phyloP scores from a whole-genome alignment of 441 rosid genomes.

The Bruguiera hainesii region DNA sequence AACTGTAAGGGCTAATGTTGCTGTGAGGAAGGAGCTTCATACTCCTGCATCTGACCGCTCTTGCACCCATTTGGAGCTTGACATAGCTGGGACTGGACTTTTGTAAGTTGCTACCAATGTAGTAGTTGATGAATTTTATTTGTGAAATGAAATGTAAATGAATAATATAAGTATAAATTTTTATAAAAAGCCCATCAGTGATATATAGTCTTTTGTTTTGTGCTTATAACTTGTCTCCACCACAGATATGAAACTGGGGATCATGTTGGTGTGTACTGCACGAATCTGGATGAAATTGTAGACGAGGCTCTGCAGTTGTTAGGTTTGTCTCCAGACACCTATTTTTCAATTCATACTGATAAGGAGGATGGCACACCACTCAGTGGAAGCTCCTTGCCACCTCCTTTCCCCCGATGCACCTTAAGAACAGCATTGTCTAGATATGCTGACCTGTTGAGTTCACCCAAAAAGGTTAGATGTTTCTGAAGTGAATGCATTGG shows the following conservation, averaged over 20 bases:
- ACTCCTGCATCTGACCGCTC: conserved; percentile 91
- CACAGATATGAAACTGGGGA: conserved; percentile 97
- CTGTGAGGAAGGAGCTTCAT: conserved; percentile 86
- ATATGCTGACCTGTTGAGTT: conserved; percentile 80
- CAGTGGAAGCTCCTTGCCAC: conserved; percentile 69
- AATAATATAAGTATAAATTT: too few relatives aligned
- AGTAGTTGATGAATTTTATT: neutral
- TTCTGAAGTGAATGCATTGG: conserved; percentile 1
- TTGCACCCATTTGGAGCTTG: conserved; percentile 96
- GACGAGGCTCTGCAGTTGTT: conserved; percentile 78
- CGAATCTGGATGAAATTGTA: conserved; percentile 72
- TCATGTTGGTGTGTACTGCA: conserved; percentile 92
- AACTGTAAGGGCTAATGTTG: conserved; percentile 70
- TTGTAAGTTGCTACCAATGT: conserved; percentile 47
- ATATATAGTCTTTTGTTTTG: neutral
- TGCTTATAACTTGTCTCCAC: conserved; percentile 13
- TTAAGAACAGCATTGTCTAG: conserved; percentile 73
- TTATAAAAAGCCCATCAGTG: too few relatives aligned
- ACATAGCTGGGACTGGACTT: conserved; percentile 79
- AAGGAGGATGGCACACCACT: conserved; percentile 89
- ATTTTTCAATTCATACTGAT: conserved; percentile 80
- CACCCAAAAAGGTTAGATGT: conserved; percentile 92
- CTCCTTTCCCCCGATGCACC: conserved; percentile 79
- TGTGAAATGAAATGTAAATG: too few relatives aligned
- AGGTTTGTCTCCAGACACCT: conserved; percentile 80